phyloP scores from a whole-genome alignment of 257 asterid genomes.

The Gentiana dahurica region DNA sequence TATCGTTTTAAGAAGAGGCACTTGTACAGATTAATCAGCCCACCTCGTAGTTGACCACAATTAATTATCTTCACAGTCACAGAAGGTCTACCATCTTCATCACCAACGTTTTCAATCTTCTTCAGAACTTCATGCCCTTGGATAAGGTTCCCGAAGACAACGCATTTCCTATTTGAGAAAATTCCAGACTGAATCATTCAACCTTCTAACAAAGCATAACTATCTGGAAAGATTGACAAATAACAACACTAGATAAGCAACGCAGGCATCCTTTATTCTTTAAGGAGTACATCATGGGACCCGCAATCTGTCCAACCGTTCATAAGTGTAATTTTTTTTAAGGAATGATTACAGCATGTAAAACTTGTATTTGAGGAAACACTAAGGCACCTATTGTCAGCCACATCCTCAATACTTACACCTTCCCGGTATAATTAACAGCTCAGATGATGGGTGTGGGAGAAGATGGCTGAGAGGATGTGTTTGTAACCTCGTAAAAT shows the following conservation, averaged over 20 bases:
- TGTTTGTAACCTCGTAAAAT: no score
- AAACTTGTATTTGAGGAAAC: no score
- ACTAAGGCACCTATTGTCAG: no score
- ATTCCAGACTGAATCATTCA: slow-evolving; percentile 10
- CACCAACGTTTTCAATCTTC: slow-evolving; percentile 76
- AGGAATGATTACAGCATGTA: no score
- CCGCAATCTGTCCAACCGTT: no score
- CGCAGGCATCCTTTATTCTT: not conserved
- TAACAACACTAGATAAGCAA: not conserved
- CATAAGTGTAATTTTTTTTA: no score
- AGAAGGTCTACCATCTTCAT: slow-evolving; percentile 74
- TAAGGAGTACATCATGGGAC: no score
- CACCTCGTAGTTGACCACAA: slow-evolving; percentile 85
- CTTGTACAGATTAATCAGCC: slow-evolving; percentile 3
- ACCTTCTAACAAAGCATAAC: no score
- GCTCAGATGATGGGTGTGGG: no score
- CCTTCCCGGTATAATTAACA: no score
- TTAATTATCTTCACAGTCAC: slow-evolving; percentile 87
- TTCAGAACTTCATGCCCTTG: slow-evolving; percentile 71
- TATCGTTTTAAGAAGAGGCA: not conserved
- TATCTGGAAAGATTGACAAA: not conserved
- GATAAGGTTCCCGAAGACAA: slow-evolving; percentile 89
- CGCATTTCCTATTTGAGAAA: slow-evolving; percentile 52
- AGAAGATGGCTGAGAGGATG: no score
- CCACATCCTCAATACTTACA: no score